Percentiles rank a stretch among this genome's conserved stretches.
Conservation (phyloP, 78 protist species). For the Dictyostelium brefeldianum region DNA sequence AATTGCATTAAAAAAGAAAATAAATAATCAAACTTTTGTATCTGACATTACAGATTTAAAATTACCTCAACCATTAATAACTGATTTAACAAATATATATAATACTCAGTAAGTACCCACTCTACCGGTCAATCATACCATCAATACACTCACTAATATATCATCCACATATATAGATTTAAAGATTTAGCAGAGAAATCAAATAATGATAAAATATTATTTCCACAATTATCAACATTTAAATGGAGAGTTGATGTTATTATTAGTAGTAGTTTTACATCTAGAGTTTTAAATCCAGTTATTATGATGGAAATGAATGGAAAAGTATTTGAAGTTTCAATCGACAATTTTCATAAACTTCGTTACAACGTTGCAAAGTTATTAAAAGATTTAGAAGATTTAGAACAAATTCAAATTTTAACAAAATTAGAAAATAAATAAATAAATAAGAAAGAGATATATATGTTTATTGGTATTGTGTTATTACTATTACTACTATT, state of each 20-base stretch:
- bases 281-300: slow-evolving; percentile 55
- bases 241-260: slow-evolving; percentile 84
- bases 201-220: slow-evolving; percentile 55
- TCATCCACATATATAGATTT: not conserved
- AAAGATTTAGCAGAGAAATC: slow-evolving; percentile 57
- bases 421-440: slow-evolving; percentile 68
- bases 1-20: slow-evolving; percentile 45
- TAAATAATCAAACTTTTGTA: slow-evolving; percentile 1
- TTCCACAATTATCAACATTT: slow-evolving; percentile 52
- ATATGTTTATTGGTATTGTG: too few relatives aligned
- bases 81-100: slow-evolving; percentile 49
- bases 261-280: slow-evolving; percentile 76
- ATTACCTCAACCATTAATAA: slow-evolving; percentile 32
- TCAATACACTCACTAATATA: too few relatives aligned
- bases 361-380: slow-evolving; percentile 80
- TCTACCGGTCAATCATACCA: not conserved
- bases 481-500: too few relatives aligned
- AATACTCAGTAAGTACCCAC: slow-evolving; percentile 54
- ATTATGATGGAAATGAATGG: slow-evolving; percentile 74
- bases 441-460: not conserved
- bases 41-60: slow-evolving; percentile 45
- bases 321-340: slow-evolving; percentile 69
- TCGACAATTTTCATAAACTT: slow-evolving; percentile 75
- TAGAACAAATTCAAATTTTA: slow-evolving; percentile 82
- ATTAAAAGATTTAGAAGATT: slow-evolving; percentile 81